Evolutionary conservation across 768 basidiomycete genomes (phyloP).

Genomic region (Myochromella boudieri): DNA sequence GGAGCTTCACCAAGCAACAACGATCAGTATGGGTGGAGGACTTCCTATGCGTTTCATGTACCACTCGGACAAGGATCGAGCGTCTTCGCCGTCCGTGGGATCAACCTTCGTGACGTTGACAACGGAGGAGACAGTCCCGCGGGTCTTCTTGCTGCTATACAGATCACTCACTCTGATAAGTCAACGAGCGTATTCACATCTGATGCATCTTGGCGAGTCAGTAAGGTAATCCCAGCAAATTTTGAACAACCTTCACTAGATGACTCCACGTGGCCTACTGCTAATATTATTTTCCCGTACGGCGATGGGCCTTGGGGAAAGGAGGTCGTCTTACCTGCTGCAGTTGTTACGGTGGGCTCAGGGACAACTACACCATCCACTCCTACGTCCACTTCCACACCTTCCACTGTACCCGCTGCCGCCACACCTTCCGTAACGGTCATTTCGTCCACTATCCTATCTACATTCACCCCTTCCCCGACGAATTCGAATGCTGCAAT

Average conservation of each 20-base stretch:
- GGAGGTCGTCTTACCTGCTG: background rate
- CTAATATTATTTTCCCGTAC: slow-evolving; percentile 19
- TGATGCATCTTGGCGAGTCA: slow-evolving; percentile 1
- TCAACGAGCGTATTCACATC: no score
- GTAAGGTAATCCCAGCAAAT: background rate
- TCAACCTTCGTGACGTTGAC: background rate
- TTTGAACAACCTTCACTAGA: slow-evolving; percentile 1
- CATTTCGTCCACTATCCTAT: no score
- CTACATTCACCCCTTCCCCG: no score
- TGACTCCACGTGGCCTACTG: slow-evolving; percentile 18
- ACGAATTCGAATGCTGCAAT: no score
- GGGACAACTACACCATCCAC: background rate
- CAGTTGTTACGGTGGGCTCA: no score
- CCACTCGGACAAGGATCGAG: background rate
- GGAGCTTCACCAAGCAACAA: background rate
- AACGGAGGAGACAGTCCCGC: slow-evolving; percentile 1
- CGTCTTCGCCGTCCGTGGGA: slow-evolving; percentile 6
- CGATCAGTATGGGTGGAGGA: background rate
- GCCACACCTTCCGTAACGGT: no score
- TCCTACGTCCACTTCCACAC: no score
- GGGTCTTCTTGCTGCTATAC: slow-evolving; percentile 4
- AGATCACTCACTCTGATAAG: no score
- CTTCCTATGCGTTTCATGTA: background rate
- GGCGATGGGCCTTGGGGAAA: slow-evolving; percentile 20
- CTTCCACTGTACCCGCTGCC: background rate